Base-by-base conservation (phyloP, 352 stramenopile species). In the Chrysophaeum taylorii region DNA sequence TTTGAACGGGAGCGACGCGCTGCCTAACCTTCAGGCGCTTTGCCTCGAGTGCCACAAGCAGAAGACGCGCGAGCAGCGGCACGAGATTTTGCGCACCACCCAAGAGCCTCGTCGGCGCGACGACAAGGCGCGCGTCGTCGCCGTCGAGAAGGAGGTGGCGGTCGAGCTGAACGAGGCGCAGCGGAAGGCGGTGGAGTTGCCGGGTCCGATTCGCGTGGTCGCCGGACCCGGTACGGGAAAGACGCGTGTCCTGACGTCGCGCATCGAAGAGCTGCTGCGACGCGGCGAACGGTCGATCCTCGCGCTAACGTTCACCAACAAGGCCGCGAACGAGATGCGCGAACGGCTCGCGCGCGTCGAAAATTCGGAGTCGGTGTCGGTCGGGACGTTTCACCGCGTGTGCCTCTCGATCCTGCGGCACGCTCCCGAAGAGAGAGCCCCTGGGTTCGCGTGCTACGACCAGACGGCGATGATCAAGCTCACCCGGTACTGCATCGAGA, bases 361-460 rank as follows among this genome's bases (percentile, higher is more conserved):
- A n/a, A n/a, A n/a, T n/a, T n/a, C n/a, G n/a, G 71, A 73, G 37
- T 68, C 85, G 29, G 9, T 69, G 7, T 41, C 67, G 76, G 35
- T 90, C 9, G 84, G 84, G 15, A 90, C 84, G n/a, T 90, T 90
- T 72, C 84, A 90, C 73, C 87, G 80, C 25, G 78, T 88, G 18
- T 90, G 84, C 76, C 75, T 81, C 53, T 85, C 81, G 62, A 82
- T 90, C 67, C 69, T 90, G 45, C 67, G 84, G 29, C 79, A 73
- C 60, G 82, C 86, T 80, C 81, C 79, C 0, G 74, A 78, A n/a
- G 69, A 79, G 16, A 35, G 87, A 70, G 38, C 74, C 84, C 0
- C 52, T 33, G 29, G 25, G 27, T 41, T 72, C 73, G 35, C 60
- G 72, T 43, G 37, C 36, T 52, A 36, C 33, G 48, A 50, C 39